Conservation (phyloP, 1,139 yeast species). For the Taphrina confusa region DNA sequence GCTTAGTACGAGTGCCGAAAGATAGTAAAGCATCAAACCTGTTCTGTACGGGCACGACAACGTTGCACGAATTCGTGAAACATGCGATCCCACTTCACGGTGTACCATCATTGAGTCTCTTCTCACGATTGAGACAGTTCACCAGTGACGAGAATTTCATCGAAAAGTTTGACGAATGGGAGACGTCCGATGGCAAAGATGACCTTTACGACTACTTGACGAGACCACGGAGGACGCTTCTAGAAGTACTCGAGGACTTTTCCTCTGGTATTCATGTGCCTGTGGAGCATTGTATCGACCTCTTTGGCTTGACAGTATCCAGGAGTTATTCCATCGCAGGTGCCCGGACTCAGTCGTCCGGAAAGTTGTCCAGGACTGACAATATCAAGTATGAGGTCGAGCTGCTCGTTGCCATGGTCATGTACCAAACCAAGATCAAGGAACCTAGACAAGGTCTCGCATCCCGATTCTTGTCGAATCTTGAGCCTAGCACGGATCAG, state of each 20-base stretch:
- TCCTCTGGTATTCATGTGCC: slow-evolving; percentile 67
- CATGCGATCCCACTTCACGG: slow-evolving; percentile 80
- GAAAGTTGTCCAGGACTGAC: neutral
- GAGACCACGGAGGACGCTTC: slow-evolving; percentile 81
- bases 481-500: slow-evolving; percentile 48
- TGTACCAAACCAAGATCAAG: slow-evolving; percentile 77
- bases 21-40: slow-evolving; percentile 22
- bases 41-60: slow-evolving; percentile 54
- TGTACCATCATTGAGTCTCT: slow-evolving; percentile 82
- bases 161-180: slow-evolving; percentile 74
- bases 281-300: slow-evolving; percentile 67
- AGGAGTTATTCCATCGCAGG: slow-evolving; percentile 83
- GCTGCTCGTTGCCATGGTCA: slow-evolving; percentile 78
- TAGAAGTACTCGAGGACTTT: slow-evolving; percentile 83
- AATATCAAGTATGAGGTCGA: slow-evolving; percentile 50
- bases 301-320: slow-evolving; percentile 76
- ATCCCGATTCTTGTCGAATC: slow-evolving; percentile 67
- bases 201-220: slow-evolving; percentile 86
- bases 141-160: slow-evolving; percentile 65
- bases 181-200: slow-evolving; percentile 61
- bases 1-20: slow-evolving; percentile 41
- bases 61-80: slow-evolving; percentile 70
- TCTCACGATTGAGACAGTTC: slow-evolving; percentile 64
- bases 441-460: slow-evolving; percentile 80
- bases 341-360: slow-evolving; percentile 37